These are phyloP conservation scores for Rubus parviflorus DNA, from an alignment of 306 rosid genomes.

Conservation along the genomic window DNA sequence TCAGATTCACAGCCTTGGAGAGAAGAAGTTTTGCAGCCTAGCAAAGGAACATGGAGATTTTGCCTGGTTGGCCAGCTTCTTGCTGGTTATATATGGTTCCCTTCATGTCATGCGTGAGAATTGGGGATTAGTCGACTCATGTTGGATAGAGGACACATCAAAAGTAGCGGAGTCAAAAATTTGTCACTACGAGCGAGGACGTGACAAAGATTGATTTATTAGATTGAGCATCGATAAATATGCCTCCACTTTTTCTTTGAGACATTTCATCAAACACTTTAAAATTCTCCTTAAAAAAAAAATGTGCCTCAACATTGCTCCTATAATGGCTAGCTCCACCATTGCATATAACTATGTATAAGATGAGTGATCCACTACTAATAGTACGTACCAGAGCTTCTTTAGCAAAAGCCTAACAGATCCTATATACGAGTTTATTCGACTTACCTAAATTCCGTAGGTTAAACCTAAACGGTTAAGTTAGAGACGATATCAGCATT, in stretches of 20 bases:
- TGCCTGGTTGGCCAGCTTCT: constrained; percentile 4
- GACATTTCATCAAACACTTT: background rate
- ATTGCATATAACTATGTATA: too few relatives aligned
- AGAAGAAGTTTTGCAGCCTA: constrained; percentile 7
- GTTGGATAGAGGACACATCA: background rate
- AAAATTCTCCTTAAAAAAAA: too few relatives aligned
- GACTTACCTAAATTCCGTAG: too few relatives aligned
- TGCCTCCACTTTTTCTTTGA: background rate
- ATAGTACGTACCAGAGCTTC: too few relatives aligned
- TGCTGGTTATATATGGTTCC: background rate
- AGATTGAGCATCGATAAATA: too few relatives aligned
- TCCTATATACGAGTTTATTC: too few relatives aligned
- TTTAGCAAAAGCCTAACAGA: too few relatives aligned
- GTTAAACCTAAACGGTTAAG: background rate
- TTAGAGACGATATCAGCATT: background rate
- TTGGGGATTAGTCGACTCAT: background rate
- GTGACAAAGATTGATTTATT: too few relatives aligned
- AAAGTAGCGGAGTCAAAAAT: background rate
- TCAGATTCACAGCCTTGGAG: constrained; percentile 14
- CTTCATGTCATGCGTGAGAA: background rate
- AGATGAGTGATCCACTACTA: background rate
- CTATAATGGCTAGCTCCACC: too few relatives aligned
- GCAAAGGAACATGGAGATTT: constrained; percentile 5
- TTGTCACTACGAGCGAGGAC: too few relatives aligned
- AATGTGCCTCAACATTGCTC: too few relatives aligned